These are phyloP conservation scores for Syncephalastrum contaminatum DNA, from an alignment of 371 early-diverging fungal genomes.

Conservation along the genomic window DNA sequence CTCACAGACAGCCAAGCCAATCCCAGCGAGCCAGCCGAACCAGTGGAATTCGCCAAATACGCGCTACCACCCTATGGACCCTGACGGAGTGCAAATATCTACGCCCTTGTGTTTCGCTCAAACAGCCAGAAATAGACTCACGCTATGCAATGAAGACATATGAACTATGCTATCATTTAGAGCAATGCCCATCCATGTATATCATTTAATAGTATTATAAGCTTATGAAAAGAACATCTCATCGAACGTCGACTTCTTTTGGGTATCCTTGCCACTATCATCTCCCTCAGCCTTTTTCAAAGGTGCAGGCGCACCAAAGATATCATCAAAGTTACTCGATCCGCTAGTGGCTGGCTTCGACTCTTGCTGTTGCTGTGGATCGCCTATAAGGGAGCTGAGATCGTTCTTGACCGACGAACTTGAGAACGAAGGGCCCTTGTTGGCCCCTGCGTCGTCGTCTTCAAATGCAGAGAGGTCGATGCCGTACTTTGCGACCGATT, in stretches of 20 bases:
- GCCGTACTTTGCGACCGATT: constrained; percentile 37
- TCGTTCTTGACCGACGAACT: constrained; percentile 33
- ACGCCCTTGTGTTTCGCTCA: no score
- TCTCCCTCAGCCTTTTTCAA: neutral
- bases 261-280: constrained; percentile 5
- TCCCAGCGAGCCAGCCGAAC: no score
- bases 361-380: constrained; percentile 13
- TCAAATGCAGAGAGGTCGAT: constrained; percentile 51
- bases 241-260: constrained; percentile 20
- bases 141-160: no score
- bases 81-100: no score
- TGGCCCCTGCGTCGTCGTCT: constrained; percentile 8
- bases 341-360: neutral
- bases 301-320: constrained; percentile 13
- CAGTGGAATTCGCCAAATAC: no score
- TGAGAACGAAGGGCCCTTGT: constrained; percentile 1
- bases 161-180: no score
- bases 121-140: no score
- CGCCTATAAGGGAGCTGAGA: constrained; percentile 33
- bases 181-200: no score
- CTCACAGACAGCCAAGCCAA: no score
- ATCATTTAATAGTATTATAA: neutral
- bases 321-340: constrained; percentile 15
- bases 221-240: constrained; percentile 22
- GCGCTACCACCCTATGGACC: no score